Percentiles rank a stretch among this genome's conserved stretches.
These are phyloP conservation scores for Sisymbrium altissimum DNA, from an alignment of 345 rosid species.

Conservation along the genomic window DNA sequence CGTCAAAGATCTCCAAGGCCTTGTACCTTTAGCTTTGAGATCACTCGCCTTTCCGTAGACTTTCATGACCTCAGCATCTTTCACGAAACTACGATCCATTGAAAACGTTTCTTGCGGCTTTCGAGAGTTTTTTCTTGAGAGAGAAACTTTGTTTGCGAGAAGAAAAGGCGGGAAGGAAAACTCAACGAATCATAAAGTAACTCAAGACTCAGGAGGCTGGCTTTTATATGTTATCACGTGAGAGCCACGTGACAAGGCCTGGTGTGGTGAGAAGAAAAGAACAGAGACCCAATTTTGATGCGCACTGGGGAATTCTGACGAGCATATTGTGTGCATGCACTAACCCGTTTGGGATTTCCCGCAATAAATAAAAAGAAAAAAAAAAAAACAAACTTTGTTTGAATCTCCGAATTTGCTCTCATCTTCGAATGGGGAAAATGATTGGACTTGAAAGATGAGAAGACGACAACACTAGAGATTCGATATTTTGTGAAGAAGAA, in stretches of 20 bases:
- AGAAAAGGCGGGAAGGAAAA: neutral
- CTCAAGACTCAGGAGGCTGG: neutral
- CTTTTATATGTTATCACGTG: slow-evolving; percentile 1
- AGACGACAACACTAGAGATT: no score
- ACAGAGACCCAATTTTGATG: neutral
- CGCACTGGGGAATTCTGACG: neutral
- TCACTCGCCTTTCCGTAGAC: neutral
- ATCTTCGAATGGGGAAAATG: no score
- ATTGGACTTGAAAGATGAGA: no score
- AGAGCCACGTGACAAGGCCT: slow-evolving; percentile 11
- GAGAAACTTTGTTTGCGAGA: neutral
- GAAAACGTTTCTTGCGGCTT: neutral
- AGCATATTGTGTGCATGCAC: slow-evolving; percentile 16
- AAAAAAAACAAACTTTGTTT: neutral
- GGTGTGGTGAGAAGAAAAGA: neutral
- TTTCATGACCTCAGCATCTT: no score
- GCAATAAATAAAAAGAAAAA: neutral
- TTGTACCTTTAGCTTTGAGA: neutral
- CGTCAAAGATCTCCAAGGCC: neutral
- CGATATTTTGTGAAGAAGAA: no score
- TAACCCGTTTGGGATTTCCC: neutral
- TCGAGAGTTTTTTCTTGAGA: neutral
- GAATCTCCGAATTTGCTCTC: neutral
- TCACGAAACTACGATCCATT: neutral
- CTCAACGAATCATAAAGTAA: neutral